phyloP scores from a whole-genome alignment of 192 early-diverging fungal genomes.

The Geosiphon pyriformis region DNA sequence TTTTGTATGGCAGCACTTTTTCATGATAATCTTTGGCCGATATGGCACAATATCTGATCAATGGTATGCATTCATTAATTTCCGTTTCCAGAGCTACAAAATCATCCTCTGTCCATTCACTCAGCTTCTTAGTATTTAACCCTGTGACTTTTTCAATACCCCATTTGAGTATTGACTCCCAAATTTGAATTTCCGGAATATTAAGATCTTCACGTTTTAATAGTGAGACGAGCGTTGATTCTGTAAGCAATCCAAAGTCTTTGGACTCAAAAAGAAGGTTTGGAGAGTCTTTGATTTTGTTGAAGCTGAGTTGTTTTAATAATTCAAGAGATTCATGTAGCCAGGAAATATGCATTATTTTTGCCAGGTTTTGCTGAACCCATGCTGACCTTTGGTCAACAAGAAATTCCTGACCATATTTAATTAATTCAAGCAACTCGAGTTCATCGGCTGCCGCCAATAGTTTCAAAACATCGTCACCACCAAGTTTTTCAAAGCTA shows the following conservation, averaged over 20 bases:
- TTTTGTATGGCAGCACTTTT: not conserved
- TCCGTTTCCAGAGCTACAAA: not conserved
- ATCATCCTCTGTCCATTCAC: not conserved
- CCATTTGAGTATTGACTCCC: conserved; percentile 6
- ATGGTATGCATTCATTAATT: too few relatives aligned
- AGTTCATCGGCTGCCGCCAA: not conserved
- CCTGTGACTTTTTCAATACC: not conserved
- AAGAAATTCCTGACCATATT: not conserved
- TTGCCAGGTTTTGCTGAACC: not conserved
- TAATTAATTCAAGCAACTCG: not conserved
- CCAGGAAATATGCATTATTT: not conserved
- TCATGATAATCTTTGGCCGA: not conserved
- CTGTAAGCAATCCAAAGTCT: not conserved
- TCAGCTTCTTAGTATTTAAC: not conserved
- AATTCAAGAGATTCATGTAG: not conserved
- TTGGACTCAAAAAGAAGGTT: not conserved
- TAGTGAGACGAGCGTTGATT: too few relatives aligned
- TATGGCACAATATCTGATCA: too few relatives aligned
- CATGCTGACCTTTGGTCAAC: not conserved
- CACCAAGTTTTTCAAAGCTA: not conserved
- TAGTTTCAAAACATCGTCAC: not conserved
- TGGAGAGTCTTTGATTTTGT: not conserved
- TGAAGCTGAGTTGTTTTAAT: not conserved
- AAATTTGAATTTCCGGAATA: not conserved
- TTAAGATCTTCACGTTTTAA: not conserved